These are phyloP conservation scores for Bruguiera sexangula DNA, from an alignment of 345 rosid genomes.

Conservation along the genomic window DNA sequence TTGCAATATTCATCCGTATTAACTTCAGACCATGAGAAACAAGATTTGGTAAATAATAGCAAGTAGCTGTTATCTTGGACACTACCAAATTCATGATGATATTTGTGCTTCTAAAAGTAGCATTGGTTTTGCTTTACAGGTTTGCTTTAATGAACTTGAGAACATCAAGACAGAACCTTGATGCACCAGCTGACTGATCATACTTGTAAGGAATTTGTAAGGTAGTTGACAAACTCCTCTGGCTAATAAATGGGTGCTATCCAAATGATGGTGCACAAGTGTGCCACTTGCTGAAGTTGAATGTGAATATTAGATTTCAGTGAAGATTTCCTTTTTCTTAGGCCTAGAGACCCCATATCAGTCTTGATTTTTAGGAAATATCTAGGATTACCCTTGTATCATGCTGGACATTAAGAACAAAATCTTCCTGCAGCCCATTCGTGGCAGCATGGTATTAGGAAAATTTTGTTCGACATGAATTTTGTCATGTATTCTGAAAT, in stretches of 20 bases:
- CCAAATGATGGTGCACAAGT: too few species aligned
- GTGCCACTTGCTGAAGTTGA: too few species aligned
- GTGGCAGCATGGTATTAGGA: too few species aligned
- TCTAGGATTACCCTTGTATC: neutral
- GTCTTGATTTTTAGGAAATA: neutral
- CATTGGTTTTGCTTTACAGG: slow-evolving; percentile 22
- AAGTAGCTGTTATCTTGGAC: slow-evolving; percentile 5
- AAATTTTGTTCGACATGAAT: too few species aligned
- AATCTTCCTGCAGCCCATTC: too few species aligned
- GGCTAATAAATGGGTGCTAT: too few species aligned
- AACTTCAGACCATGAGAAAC: slow-evolving; percentile 1
- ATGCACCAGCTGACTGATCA: slow-evolving; percentile 11
- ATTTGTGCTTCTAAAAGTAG: slow-evolving; percentile 6
- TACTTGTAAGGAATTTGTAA: slow-evolving; percentile 23
- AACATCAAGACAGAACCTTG: slow-evolving; percentile 6
- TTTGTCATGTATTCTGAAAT: neutral
- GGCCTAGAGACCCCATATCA: neutral
- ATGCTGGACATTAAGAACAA: neutral
- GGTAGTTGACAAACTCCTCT: too few species aligned
- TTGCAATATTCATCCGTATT: slow-evolving; percentile 11
- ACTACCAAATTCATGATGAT: neutral
- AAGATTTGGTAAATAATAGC: slow-evolving; percentile 14
- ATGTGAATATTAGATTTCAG: too few species aligned
- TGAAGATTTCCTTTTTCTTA: too few species aligned
- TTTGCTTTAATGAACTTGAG: slow-evolving; percentile 12